These are phyloP conservation scores for Penicillium chermesinum DNA, from an alignment of 495 filamentous ascomycete genomes.

Conservation along the genomic window DNA sequence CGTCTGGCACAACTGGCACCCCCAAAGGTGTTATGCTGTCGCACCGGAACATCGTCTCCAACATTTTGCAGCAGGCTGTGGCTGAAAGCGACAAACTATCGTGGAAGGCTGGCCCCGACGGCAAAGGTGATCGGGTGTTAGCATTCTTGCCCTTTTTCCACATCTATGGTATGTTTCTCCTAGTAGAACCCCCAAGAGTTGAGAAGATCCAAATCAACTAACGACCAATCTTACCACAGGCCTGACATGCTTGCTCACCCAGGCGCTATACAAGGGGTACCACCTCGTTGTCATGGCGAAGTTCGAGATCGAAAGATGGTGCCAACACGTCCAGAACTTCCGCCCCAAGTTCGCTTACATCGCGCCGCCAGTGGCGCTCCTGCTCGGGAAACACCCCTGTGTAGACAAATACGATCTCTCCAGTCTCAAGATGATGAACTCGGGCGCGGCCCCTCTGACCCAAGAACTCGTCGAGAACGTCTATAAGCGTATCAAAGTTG, in stretches of 20 bases:
- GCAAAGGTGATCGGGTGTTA: constrained; percentile 64
- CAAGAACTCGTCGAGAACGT: constrained; percentile 75
- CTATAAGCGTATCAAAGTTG: constrained; percentile 66
- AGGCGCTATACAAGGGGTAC: constrained; percentile 61
- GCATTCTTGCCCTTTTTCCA: constrained; percentile 93
- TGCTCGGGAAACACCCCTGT: constrained; percentile 71
- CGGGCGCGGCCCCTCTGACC: constrained; percentile 83
- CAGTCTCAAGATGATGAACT: constrained; percentile 77
- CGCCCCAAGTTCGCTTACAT: constrained; percentile 74
- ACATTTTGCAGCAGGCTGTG: constrained; percentile 52
- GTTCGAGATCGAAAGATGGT: constrained; percentile 79
- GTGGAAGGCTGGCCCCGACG: constrained; percentile 56
- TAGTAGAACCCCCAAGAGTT: constrained; percentile 9
- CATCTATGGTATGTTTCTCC: constrained; percentile 63
- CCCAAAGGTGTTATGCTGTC: constrained; percentile 92
- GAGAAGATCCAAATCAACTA: constrained; percentile 47
- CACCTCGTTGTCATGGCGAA: constrained; percentile 70
- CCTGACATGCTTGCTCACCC: constrained; percentile 57
- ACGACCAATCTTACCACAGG: constrained; percentile 56
- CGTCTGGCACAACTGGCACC: constrained; percentile 82
- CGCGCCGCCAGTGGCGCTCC: constrained; percentile 79
- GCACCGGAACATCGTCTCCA: constrained; percentile 76
- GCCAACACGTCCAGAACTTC: constrained; percentile 66
- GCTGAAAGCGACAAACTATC: constrained; percentile 57
- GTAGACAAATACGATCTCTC: constrained; percentile 78